Evolutionary conservation across 139 green algal species (phyloP).

Genomic region (Chlamydomonas asymmetrica): DNA sequence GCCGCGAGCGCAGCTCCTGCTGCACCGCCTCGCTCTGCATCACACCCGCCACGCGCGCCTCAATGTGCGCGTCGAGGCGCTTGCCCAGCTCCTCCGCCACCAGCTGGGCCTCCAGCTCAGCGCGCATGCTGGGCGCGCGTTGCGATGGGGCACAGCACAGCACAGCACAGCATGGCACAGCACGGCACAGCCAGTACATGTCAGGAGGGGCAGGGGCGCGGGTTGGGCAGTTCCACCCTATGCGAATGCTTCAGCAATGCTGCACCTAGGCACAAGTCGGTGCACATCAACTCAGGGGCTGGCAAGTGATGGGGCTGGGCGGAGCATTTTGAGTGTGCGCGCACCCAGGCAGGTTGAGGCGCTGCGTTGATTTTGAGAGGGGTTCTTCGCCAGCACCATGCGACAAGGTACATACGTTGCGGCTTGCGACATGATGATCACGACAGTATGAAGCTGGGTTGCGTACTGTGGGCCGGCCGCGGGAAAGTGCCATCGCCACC

Average conservation of each 20-base stretch:
- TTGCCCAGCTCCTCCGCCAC: slow-evolving; percentile 46
- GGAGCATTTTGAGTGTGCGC: no score
- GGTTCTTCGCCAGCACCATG: no score
- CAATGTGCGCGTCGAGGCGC: slow-evolving; percentile 34
- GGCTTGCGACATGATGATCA: no score
- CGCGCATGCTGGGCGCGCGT: slow-evolving; percentile 23
- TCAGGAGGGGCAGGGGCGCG: no score
- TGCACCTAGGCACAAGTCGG: not conserved
- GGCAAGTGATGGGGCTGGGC: not conserved
- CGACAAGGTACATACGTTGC: no score
- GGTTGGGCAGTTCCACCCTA: not conserved
- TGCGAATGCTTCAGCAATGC: not conserved
- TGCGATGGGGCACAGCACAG: not conserved
- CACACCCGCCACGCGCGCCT: slow-evolving; percentile 52
- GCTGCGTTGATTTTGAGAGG: no score
- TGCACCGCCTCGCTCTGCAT: slow-evolving; percentile 56
- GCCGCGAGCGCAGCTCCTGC: slow-evolving; percentile 42
- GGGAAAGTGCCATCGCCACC: no score
- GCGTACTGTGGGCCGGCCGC: no score
- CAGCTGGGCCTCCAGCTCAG: slow-evolving; percentile 47
- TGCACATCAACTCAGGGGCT: not conserved
- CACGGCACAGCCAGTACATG: no score
- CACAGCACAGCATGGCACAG: no score
- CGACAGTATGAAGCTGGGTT: no score
- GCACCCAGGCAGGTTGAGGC: no score